These are phyloP conservation scores for Hanseniaspora sp. DNA, from an alignment of 1,139 yeast genomes.

Conservation along the genomic window DNA sequence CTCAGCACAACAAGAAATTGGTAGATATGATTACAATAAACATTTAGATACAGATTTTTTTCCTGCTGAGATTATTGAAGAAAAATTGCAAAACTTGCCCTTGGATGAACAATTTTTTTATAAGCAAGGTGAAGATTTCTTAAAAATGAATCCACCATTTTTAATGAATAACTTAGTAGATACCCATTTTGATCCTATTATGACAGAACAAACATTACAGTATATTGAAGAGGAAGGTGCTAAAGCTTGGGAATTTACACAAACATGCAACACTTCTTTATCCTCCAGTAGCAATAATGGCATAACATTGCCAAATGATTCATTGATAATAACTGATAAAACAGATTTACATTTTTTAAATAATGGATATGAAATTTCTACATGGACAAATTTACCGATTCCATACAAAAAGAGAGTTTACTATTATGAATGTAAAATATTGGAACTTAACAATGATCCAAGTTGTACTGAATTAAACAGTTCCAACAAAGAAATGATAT, in stretches of 20 bases:
- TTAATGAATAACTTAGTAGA: slow-evolving; percentile 37
- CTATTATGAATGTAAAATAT: slow-evolving; percentile 75
- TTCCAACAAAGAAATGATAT: slow-evolving; percentile 35
- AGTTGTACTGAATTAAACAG: slow-evolving; percentile 30
- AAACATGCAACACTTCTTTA: slow-evolving; percentile 23
- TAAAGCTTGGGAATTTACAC: slow-evolving; percentile 82
- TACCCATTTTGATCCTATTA: slow-evolving; percentile 31
- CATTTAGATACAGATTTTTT: slow-evolving; percentile 43
- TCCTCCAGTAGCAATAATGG: background rate
- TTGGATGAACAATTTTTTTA: slow-evolving; percentile 74
- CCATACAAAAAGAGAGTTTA: slow-evolving; percentile 80
- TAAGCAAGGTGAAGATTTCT: slow-evolving; percentile 42
- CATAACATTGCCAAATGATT: slow-evolving; percentile 46
- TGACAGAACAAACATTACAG: slow-evolving; percentile 39
- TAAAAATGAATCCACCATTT: slow-evolving; percentile 45
- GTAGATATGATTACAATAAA: slow-evolving; percentile 18
- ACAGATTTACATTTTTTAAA: slow-evolving; percentile 67
- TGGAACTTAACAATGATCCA: slow-evolving; percentile 39
- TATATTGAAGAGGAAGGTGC: slow-evolving; percentile 84
- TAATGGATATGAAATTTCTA: slow-evolving; percentile 59
- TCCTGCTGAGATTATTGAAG: slow-evolving; percentile 39
- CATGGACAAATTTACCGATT: slow-evolving; percentile 76
- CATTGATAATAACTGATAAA: slow-evolving; percentile 53
- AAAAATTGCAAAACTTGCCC: slow-evolving; percentile 54
- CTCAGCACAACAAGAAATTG: background rate